phyloP scores from a whole-genome alignment of 352 stramenopile genomes.

The Globisporangium uncinulatum region DNA sequence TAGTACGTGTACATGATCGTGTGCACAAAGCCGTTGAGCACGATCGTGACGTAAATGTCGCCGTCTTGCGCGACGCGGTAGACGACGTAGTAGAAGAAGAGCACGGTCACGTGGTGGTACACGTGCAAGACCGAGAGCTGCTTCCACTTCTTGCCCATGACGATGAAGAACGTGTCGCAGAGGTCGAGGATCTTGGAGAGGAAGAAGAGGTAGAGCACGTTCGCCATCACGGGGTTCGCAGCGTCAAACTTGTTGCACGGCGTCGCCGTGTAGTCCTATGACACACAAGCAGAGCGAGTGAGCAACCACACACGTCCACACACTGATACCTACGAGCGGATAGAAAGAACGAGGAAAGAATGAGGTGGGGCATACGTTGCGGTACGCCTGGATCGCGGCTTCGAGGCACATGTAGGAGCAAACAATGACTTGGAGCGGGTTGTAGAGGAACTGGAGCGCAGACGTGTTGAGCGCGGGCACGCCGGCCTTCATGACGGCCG shows the following conservation, averaged over 20 bases:
- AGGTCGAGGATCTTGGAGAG: conserved; percentile 95
- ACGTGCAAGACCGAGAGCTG: conserved; percentile 97
- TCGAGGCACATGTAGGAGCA: conserved; percentile 98
- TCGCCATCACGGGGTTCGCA: conserved; percentile 89
- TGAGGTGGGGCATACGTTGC: conserved; percentile 42
- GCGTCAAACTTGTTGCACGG: conserved; percentile 91
- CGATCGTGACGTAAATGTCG: conserved; percentile 95
- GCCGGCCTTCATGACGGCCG: conserved; percentile 71
- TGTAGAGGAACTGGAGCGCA: conserved; percentile 95
- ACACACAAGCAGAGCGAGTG: conserved; percentile 2
- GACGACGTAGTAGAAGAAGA: conserved; percentile 95
- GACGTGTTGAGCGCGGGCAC: conserved; percentile 70
- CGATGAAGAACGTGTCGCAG: conserved; percentile 96
- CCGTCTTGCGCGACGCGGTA: conserved; percentile 93
- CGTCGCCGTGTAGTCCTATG: conserved; percentile 76
- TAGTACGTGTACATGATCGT: conserved; percentile 99
- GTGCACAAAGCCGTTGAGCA: conserved; percentile 97
- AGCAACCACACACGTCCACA: no score
- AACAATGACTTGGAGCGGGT: conserved; percentile 94
- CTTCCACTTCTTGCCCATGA: conserved; percentile 97
- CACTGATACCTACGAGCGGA: background rate
- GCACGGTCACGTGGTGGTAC: conserved; percentile 98
- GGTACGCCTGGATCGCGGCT: conserved; percentile 89
- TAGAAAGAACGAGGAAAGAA: background rate
- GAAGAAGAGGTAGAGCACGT: conserved; percentile 98